Base-by-base conservation (phyloP, 768 basidiomycete genomes). In the Chiua virens region DNA sequence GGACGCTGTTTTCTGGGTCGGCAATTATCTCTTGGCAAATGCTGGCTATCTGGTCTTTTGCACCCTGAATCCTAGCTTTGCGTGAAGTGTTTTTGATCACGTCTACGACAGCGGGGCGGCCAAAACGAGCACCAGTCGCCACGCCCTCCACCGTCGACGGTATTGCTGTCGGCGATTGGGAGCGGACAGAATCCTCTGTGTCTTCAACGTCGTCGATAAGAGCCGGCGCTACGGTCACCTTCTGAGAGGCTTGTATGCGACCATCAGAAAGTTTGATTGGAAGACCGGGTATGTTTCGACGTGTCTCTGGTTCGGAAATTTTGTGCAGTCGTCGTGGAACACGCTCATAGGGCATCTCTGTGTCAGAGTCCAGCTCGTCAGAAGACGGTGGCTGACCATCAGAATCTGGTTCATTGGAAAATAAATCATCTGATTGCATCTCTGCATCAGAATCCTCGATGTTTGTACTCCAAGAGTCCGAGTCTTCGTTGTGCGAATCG, bases 21-120 rank as follows among this genome's bases (percentile, higher is more conserved):
- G 89, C 81, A 42, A 97, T 74, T 47, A 98, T 90, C 60, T 98
- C 96, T 63, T 97, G 92, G 65, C 94, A 97, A 28, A 98, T 83
- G 25, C 79, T 77, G 1, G 94, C 97, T 55, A 98, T 91, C 72
- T 98, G 94, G 64, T 97, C 93, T 61, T 96, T 92, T 14, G 95
- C 95, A 37, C 76, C 75, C 57, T 84, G 83, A 56, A 97, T 74
- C 47, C 86, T 78, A 44, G 74, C 76, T 56, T 78, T 80, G 53
- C 86, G 80, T 21, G 89, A 86, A 58, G 77, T 77, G 53, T 79
- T 86, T 37, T 73, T 71, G 35, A 96, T 73, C 40, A 95, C 76
- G 55, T 87, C 85, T 27, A 81, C 70, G 13, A 96, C 83, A 5
- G 91, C 87, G 17, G 79, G 80, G 23, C 92, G 81, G n/a, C 94